Evolutionary conservation across 2,329 filamentous ascomycete genomes (phyloP), one percentile per base, ranked within the genome.

Genomic region (Pseudogymnoascus sp.): DNA sequence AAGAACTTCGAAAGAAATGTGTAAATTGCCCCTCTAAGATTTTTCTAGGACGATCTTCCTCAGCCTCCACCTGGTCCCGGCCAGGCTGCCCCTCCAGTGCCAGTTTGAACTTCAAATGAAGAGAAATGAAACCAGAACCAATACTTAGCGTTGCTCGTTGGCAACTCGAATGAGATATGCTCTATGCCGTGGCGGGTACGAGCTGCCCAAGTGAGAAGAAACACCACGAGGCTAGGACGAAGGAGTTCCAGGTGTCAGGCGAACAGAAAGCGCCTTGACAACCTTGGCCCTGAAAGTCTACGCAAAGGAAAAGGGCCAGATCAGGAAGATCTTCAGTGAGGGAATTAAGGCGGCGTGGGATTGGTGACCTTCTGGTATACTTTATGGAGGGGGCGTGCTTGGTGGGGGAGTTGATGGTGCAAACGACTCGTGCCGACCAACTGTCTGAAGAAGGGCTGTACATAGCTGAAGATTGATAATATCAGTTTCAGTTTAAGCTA

Each of bases 11-110:
- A 56, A 33, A 56, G n/a, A 21, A 56, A 56, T 56, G 50, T 14
- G 11, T 56, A 56, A 35, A 56, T 21, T 33, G 8, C 50, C 29
- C 29, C 2, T 35, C 50, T 56, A 56, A 56, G 4, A 61, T 47
- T 59, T 61, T 38, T 33, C 38, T 68, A 83, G 77, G 78, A 81
- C 65, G 80, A 82, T 72, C 71, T 85, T 61, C 80, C 80, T 3
- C 80, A 81, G 68, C 74, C 68, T 11, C 69, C 66, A 62, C 68
- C 67, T 56, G 67, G 69, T 24, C 65, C 71, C 14, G 68, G 69
- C 16, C 68, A 72, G 31, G 73, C 77, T 64, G 70, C 50, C 50
- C 50, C 50, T 56, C 50, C 50, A 33, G 50, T 56, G 16, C 50
- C 50, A 14, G 50, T 56, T 35, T 56, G 50, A 56, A 56, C n/a